These are phyloP conservation scores for Salix dunnii DNA, from an alignment of 345 rosid genomes.

Conservation along the genomic window DNA sequence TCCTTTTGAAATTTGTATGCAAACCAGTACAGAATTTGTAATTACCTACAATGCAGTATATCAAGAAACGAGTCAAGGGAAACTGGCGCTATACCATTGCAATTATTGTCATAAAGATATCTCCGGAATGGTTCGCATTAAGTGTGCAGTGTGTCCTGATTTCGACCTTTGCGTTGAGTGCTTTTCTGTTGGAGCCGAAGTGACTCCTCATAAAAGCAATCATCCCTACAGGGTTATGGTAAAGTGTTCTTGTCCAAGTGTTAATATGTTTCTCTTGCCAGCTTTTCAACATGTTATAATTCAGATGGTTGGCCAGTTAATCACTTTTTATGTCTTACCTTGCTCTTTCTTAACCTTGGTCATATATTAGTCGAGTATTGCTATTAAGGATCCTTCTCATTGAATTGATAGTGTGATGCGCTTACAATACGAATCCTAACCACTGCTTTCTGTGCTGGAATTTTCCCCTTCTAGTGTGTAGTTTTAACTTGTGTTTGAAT, in stretches of 20 bases:
- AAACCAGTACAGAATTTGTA: neutral
- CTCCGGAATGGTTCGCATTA: slow-evolving; percentile 78
- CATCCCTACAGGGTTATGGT: slow-evolving; percentile 93
- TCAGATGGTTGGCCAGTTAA: too few relatives aligned
- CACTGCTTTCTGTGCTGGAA: neutral
- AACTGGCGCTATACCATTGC: slow-evolving; percentile 68
- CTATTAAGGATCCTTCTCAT: neutral
- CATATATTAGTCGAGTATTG: neutral
- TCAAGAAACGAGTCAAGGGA: slow-evolving; percentile 44
- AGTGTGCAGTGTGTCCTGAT: slow-evolving; percentile 78
- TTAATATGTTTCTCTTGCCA: too few relatives aligned
- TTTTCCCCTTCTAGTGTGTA: neutral
- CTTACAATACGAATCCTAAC: neutral
- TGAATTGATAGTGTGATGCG: too few relatives aligned
- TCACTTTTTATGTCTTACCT: too few relatives aligned
- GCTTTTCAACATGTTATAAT: too few relatives aligned
- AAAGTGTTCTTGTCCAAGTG: neutral
- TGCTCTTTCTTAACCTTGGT: too few relatives aligned
- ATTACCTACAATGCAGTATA: slow-evolving; percentile 25
- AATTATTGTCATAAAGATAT: slow-evolving; percentile 87
- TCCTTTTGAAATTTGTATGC: neutral
- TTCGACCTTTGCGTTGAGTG: slow-evolving; percentile 95
- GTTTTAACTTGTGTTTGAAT: neutral
- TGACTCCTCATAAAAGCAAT: slow-evolving; percentile 63
- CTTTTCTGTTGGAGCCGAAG: slow-evolving; percentile 81